These are phyloP conservation scores for Coniosporium tulheliwenetii DNA, from an alignment of 2,329 filamentous ascomycete genomes.

Conservation along the genomic window DNA sequence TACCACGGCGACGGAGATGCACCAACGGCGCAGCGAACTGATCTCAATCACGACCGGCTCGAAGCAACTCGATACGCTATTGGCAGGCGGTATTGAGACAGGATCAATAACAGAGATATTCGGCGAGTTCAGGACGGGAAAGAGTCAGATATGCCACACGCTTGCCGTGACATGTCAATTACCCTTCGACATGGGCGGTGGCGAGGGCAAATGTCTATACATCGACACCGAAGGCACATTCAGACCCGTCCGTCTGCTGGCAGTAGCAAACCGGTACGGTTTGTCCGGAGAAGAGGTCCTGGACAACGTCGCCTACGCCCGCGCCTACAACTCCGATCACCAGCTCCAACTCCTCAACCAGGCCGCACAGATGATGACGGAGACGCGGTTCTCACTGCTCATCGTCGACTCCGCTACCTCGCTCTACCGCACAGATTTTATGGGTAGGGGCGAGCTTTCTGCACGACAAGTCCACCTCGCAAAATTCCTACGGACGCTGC, in stretches of 20 bases:
- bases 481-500: conserved; percentile 75
- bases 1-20: conserved; percentile 98
- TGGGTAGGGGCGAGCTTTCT: conserved; percentile 92
- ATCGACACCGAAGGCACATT: conserved; percentile 98
- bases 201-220: conserved; percentile 95
- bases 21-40: conserved; percentile 85
- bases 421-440: conserved; percentile 90
- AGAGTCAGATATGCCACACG: conserved; percentile 97
- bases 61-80: conserved; percentile 87
- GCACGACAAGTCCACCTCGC: conserved; percentile 78
- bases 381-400: conserved; percentile 90
- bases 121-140: conserved; percentile 93
- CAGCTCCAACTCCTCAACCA: conserved; percentile 90
- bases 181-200: conserved; percentile 96
- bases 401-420: conserved; percentile 94
- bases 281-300: conserved; percentile 93
- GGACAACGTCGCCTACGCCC: conserved; percentile 95
- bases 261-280: conserved; percentile 87
- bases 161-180: conserved; percentile 96
- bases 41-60: conserved; percentile 98
- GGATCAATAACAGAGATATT: conserved; percentile 97
- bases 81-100: conserved; percentile 90
- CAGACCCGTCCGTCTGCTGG: conserved; percentile 69
- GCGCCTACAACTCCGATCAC: conserved; percentile 97
- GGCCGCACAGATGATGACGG: conserved; percentile 97